phyloP scores from a whole-genome alignment of 257 asterid species.

The Osmanthus fragrans region DNA sequence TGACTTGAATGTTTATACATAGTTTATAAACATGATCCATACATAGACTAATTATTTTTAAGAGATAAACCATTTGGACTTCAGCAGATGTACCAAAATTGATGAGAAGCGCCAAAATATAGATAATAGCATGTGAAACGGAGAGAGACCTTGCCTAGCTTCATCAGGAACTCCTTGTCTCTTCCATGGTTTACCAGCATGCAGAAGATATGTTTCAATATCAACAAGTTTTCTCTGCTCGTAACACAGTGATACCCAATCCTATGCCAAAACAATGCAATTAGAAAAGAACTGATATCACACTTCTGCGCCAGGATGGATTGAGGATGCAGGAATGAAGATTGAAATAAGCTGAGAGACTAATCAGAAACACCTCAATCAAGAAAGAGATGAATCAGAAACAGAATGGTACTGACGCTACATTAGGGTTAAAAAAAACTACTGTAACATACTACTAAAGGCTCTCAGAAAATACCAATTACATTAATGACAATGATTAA shows the following conservation, averaged over 20 bases:
- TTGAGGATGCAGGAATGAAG: conserved; percentile 13
- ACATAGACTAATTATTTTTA: neutral
- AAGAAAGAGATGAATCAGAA: neutral
- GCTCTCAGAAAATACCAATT: neutral
- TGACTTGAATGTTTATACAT: too few species aligned
- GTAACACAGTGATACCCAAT: conserved; percentile 84
- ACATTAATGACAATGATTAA: neutral
- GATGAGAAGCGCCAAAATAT: neutral
- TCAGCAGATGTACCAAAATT: neutral
- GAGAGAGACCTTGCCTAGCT: conserved; percentile 48
- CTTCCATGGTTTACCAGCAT: conserved; percentile 98
- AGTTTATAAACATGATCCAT: too few species aligned
- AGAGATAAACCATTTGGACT: neutral
- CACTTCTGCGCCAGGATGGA: conserved; percentile 13
- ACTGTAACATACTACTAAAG: neutral
- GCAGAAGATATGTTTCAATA: conserved; percentile 70
- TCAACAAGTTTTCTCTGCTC: conserved; percentile 66
- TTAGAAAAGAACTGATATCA: conserved; percentile 4
- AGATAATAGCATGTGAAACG: neutral
- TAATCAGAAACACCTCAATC: neutral
- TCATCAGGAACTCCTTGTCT: conserved; percentile 43
- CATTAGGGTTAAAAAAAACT: neutral
- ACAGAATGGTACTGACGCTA: neutral
- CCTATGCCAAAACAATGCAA: conserved; percentile 45
- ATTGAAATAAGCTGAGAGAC: conserved; percentile 1